phyloP scores from a whole-genome alignment of 495 filamentous ascomycete species.

The Tuber calosporum region DNA sequence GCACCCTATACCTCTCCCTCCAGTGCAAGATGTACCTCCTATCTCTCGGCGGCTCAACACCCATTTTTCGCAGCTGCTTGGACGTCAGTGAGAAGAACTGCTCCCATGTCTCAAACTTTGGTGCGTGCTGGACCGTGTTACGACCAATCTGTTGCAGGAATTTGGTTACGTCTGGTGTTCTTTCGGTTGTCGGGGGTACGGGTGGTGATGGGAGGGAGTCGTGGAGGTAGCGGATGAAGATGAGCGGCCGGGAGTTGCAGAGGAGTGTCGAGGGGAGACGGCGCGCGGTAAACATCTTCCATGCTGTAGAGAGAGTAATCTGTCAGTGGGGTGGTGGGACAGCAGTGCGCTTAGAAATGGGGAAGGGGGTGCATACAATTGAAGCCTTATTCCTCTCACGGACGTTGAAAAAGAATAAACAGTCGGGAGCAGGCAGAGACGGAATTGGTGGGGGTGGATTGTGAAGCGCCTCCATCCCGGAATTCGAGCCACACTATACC shows the following conservation, averaged over 20 bases:
- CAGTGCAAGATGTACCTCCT: constrained; percentile 78
- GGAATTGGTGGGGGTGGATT: background rate
- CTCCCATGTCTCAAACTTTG: constrained; percentile 78
- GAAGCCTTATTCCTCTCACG: background rate
- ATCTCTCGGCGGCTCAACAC: constrained; percentile 74
- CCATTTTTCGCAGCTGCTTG: constrained; percentile 67
- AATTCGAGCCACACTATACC: background rate
- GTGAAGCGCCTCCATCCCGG: too few species aligned
- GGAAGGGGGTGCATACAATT: background rate
- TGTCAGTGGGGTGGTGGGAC: background rate
- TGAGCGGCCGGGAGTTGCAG: constrained; percentile 17
- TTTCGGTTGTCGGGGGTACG: constrained; percentile 67
- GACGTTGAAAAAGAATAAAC: background rate
- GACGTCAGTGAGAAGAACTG: constrained; percentile 74
- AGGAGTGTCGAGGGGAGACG: constrained; percentile 15
- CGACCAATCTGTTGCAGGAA: constrained; percentile 93
- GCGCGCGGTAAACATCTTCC: constrained; percentile 26
- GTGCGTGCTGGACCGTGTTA: constrained; percentile 64
- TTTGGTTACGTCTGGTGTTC: constrained; percentile 76
- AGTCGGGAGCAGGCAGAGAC: background rate
- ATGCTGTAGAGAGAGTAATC: background rate
- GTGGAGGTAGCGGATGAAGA: constrained; percentile 38
- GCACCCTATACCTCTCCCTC: constrained; percentile 65
- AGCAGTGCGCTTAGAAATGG: background rate
- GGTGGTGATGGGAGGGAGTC: constrained; percentile 40